Conservation (phyloP, 805 yeast genomes). For the Hyphopichia homilentoma region DNA sequence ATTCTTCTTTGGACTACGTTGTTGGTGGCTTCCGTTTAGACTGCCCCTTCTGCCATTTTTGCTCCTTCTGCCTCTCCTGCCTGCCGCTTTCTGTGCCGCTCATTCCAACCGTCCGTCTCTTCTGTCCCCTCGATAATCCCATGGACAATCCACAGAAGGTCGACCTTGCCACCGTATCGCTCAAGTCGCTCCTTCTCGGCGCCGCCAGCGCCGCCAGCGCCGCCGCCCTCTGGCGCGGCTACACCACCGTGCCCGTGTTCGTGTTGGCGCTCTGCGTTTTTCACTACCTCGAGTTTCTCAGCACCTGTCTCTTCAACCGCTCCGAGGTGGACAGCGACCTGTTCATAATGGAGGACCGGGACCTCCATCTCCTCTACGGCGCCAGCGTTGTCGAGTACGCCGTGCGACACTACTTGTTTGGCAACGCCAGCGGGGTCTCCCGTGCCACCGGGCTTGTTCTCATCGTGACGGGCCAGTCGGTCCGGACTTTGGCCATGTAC, state of each 20-base stretch:
- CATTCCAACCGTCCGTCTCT: no score
- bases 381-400: constrained; percentile 15
- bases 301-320: constrained; percentile 73
- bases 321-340: constrained; percentile 63
- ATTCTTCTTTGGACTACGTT: no score
- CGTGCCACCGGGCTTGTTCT: constrained; percentile 58
- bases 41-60: no score
- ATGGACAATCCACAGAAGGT: constrained; percentile 26
- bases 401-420: neutral
- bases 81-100: no score
- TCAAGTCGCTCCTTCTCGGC: constrained; percentile 33
- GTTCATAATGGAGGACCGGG: constrained; percentile 30
- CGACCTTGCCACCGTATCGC: constrained; percentile 25
- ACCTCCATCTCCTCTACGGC: constrained; percentile 21
- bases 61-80: no score
- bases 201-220: neutral
- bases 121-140: no score
- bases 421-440: constrained; percentile 6
- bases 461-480: constrained; percentile 57
- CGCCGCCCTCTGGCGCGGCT: neutral
- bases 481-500: constrained; percentile 77
- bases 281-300: constrained; percentile 78
- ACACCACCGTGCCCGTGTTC: no score
- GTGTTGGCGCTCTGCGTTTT: constrained; percentile 53
- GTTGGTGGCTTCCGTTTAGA: no score